phyloP scores from a whole-genome alignment of 139 green algal species.

The Coccomyxa sp. region DNA sequence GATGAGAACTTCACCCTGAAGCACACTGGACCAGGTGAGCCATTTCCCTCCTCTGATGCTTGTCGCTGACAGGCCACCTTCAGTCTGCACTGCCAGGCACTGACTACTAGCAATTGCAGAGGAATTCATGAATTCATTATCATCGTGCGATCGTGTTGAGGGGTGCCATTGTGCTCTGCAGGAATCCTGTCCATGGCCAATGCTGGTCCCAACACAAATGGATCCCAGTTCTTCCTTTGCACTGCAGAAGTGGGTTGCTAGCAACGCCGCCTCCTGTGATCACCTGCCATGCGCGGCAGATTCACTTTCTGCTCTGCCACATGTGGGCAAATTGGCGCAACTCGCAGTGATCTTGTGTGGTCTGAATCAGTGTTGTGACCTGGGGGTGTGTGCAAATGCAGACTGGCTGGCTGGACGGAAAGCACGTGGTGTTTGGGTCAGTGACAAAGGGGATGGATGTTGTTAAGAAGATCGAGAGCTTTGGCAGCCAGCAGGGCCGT shows the following conservation, averaged over 20 bases:
- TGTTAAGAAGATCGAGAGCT: constrained; percentile 35
- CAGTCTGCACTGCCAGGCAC: neutral
- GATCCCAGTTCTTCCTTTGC: constrained; percentile 81
- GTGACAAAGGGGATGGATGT: constrained; percentile 76
- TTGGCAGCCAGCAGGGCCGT: constrained; percentile 17
- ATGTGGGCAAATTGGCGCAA: too few species aligned
- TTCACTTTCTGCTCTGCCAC: neutral
- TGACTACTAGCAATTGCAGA: neutral
- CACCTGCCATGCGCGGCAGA: neutral
- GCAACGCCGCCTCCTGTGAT: neutral
- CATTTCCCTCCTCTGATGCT: neutral
- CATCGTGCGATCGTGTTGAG: neutral
- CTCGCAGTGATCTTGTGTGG: too few species aligned
- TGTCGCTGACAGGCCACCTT: neutral
- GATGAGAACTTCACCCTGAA: constrained; percentile 89
- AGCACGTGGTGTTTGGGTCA: constrained; percentile 69
- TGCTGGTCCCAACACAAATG: constrained; percentile 68
- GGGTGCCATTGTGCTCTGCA: constrained; percentile 7
- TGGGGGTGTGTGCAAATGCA: neutral
- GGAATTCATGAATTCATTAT: too few species aligned
- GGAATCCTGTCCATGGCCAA: constrained; percentile 71
- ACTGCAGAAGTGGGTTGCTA: constrained; percentile 21
- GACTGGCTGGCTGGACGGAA: constrained; percentile 71
- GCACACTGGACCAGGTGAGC: constrained; percentile 60
- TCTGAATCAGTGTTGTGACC: too few species aligned